phyloP scores from a whole-genome alignment of 2,329 filamentous ascomycete species.

The Volutella citrinella region DNA sequence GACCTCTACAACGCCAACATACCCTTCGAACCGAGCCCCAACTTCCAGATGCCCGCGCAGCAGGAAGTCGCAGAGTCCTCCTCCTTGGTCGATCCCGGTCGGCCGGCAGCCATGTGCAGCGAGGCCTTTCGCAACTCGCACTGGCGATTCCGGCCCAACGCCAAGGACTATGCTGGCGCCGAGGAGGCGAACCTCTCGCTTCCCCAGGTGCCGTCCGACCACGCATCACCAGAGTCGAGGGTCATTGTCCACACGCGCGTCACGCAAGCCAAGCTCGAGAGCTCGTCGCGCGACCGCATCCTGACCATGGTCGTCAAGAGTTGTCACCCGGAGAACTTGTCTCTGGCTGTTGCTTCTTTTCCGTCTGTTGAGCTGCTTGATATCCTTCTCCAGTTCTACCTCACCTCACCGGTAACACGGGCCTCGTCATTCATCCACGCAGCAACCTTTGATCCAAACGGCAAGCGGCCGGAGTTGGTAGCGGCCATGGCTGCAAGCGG shows the following conservation, averaged over 20 bases:
- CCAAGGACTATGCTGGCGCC: constrained; percentile 26
- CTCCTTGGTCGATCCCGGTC: constrained; percentile 8
- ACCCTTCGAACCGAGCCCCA: constrained; percentile 24
- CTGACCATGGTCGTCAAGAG: constrained; percentile 27
- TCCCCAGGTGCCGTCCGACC: constrained; percentile 15
- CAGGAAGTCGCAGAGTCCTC: constrained; percentile 7
- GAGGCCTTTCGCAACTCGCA: constrained; percentile 24
- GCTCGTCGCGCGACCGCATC: constrained; percentile 25
- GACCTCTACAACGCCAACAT: constrained; percentile 29
- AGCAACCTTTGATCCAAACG: constrained; percentile 34
- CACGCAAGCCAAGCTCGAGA: constrained; percentile 16
- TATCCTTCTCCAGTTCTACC: constrained; percentile 35
- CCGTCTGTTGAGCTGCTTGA: constrained; percentile 38
- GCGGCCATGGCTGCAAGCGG: constrained; percentile 34
- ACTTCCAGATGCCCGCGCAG: constrained; percentile 11
- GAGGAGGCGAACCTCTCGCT: constrained; percentile 32
- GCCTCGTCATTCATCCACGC: constrained; percentile 34
- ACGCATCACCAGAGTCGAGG: constrained; percentile 22
- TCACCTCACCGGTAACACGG: constrained; percentile 24
- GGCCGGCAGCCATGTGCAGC: constrained; percentile 16
- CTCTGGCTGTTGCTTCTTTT: constrained; percentile 33
- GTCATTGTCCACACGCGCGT: constrained; percentile 17
- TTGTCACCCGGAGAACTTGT: constrained; percentile 22
- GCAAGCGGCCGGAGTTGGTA: constrained; percentile 33
- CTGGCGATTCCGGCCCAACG: constrained; percentile 30